These are phyloP conservation scores for Pisolithus orientalis DNA, from an alignment of 768 basidiomycete species.

Conservation along the genomic window DNA sequence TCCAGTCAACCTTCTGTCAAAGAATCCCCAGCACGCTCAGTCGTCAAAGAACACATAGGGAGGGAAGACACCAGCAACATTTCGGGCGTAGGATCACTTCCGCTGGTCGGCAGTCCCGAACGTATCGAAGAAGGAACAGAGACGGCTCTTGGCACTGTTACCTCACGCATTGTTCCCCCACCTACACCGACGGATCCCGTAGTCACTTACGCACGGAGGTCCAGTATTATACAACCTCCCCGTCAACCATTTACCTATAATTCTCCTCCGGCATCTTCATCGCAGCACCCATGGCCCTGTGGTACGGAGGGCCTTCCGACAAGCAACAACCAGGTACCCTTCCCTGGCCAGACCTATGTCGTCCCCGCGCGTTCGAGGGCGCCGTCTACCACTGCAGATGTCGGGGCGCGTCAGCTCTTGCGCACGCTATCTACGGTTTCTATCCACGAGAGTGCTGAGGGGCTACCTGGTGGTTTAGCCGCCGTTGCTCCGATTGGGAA, in stretches of 20 bases:
- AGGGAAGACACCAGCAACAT: constrained; percentile 12
- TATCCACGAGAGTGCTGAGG: constrained; percentile 74
- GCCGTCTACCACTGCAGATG: constrained; percentile 58
- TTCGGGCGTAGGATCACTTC: constrained; percentile 9
- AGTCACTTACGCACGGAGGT: constrained; percentile 64
- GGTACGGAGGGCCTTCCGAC: constrained; percentile 19
- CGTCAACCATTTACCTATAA: constrained; percentile 45
- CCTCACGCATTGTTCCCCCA: constrained; percentile 18
- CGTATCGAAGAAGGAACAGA: constrained; percentile 18
- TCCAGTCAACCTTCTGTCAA: constrained; percentile 6
- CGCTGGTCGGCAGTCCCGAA: constrained; percentile 17
- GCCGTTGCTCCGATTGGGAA: constrained; percentile 56
- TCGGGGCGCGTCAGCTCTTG: constrained; percentile 50
- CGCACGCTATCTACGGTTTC: constrained; percentile 83
- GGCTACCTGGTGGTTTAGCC: constrained; percentile 50
- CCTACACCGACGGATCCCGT: constrained; percentile 56
- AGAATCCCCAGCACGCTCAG: constrained; percentile 13
- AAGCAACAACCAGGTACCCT: constrained; percentile 21
- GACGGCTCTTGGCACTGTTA: constrained; percentile 16
- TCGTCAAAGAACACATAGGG: constrained; percentile 8
- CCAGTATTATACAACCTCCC: constrained; percentile 58
- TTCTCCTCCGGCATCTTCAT: constrained; percentile 44
- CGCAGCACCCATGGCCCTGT: constrained; percentile 21
- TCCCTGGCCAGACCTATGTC: constrained; percentile 54
- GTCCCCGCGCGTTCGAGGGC: constrained; percentile 78